Conservation (phyloP, 2,329 filamentous ascomycete genomes). For the Colletotrichum limetticola region DNA sequence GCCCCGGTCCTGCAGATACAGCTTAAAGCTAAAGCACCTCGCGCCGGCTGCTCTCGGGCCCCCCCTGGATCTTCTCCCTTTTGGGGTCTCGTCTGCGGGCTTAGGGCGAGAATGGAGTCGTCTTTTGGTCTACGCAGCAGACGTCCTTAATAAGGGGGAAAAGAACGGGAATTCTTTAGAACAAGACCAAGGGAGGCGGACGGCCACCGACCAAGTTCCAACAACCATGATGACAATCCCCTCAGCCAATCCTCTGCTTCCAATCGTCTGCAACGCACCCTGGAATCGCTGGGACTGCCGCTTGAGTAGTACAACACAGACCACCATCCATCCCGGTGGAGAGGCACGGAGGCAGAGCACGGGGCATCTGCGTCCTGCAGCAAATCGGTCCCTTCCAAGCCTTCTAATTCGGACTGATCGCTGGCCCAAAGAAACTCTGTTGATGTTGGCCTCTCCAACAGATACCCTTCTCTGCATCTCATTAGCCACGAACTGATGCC, state of each 20-base stretch:
- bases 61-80: conserved; percentile 7
- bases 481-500: background rate
- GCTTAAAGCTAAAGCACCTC: background rate
- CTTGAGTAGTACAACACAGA: conserved; percentile 5
- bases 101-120: background rate
- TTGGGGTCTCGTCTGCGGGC: conserved; percentile 4
- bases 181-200: background rate
- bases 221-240: background rate
- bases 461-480: background rate
- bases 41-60: background rate
- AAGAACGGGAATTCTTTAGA: background rate
- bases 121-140: background rate
- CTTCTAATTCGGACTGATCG: background rate
- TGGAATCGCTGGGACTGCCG: background rate
- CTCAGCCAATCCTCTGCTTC: background rate
- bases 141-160: background rate
- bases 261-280: background rate
- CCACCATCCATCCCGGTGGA: conserved; percentile 14
- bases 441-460: background rate
- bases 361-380: background rate
- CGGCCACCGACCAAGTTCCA: background rate
- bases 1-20: background rate
- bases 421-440: background rate
- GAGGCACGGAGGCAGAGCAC: background rate
- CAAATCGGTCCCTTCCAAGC: background rate